Evolutionary conservation across 768 basidiomycete species (phyloP), one percentile per base, ranked within the genome.

Genomic region (Phaeolepiota aurea): DNA sequence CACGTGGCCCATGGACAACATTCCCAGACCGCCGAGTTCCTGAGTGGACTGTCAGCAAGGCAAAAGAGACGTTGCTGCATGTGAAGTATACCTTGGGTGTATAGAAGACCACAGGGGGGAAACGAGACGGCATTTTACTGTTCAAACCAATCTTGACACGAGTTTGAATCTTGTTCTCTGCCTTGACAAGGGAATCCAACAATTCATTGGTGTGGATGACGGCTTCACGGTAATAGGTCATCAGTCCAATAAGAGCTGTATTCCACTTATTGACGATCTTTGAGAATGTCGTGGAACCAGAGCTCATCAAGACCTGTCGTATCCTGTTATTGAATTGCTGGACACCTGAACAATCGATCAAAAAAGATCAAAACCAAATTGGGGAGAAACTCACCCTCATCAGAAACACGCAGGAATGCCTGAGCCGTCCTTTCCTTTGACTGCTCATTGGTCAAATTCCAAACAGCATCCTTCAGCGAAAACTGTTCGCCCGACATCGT

Each of bases 231-330:
- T 94, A 94, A 64, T 97, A 97, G 1, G 94, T 97, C 89, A 96
- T 93, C 25, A 97, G 68, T 45, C 91, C 91, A 50, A 94, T 96
- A 40, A 96, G 74, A 13, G 89, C 87, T 3, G 91, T 94, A 59
- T 92, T 93, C 91, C 91, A 94, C 67, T 93, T 93, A 66, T 92
- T 93, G 54, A 97, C 89, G 50, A 99, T 94, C 74, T 99, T 99
- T 44, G 89, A 91, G 77, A 97, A 99, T 0, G 96, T 97, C 0
- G 96, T 94, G 0, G 91, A 92, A 35, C 96, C 96, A 1, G 96
- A 98, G 53, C 91, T 91, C 96, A 99, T 99, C 45, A 99, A 63
- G 10, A 99, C 90, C 57, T 91, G 87, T 41, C 94, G 77, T 48
- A 98, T 94, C 34, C 94, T 79, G 62, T 99, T 99, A 65, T 93